Evolutionary conservation across 257 asterid species (phyloP), one percentile per base, ranked within the genome.

Genomic region (Catharanthus roseus): DNA sequence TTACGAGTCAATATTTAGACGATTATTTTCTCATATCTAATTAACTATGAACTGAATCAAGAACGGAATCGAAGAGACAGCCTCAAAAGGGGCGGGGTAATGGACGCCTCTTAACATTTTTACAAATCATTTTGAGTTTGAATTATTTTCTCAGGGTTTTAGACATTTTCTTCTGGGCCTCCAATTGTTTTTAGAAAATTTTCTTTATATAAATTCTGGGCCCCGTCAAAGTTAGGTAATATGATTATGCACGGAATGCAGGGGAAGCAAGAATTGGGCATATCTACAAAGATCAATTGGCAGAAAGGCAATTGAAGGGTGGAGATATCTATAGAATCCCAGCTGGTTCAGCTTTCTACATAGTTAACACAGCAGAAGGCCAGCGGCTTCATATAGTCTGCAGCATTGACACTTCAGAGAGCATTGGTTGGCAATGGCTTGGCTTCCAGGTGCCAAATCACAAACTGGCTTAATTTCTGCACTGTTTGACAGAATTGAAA

Each of bases 341-440:
- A 11, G 89, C 97, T 0, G 99, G 99, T 0, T 86, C 95, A 0
- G 84, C 96, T n/a, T 93, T 93, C 78, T 93, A 93, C 74, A 24
- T 93, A 50, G 77, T 82, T 24, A 93, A 93, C 33, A 60, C 77
- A 7, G 95, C 83, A 0, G 82, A 85, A 34, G 93, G 93, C 1
- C 95, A 89, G 39, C 81, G 85, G 80, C 96, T 93, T 67, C 90
- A 86, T 12, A 54, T 86, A 0, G 76, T 93, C 70, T 88, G 96
- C 91, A 83, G 96, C 84, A 88, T 91, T 50, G 86, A 81, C 60
- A 73, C 90, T 1, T 80, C 96, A 0, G 68, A 85, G 23, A 88
- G 80, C 82, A 55, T 85, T 12, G 91, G 89, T 13, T 76, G 75
- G 78, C n/a, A 77, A 18, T 76, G 76, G 79, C 13, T 77, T 7